phyloP scores from a whole-genome alignment of 495 filamentous ascomycete genomes.

The Parmelia sp. region DNA sequence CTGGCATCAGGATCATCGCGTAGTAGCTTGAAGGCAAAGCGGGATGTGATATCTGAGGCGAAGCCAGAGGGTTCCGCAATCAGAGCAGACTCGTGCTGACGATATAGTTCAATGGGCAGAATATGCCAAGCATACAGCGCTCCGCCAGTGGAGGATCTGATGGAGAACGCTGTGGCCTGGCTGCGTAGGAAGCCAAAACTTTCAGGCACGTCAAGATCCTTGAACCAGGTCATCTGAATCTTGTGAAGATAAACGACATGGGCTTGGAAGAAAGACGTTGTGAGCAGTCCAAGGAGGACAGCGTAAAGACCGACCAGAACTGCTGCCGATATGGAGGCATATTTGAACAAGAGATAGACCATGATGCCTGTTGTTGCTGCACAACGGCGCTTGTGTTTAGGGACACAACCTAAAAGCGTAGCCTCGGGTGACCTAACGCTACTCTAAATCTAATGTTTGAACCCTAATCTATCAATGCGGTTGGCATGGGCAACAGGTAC shows the following conservation, averaged over 20 bases:
- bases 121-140: conserved; percentile 67
- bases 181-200: conserved; percentile 47
- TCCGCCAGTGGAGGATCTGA: conserved; percentile 51
- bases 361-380: conserved; percentile 3
- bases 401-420: neutral
- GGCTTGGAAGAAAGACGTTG: conserved; percentile 39
- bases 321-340: conserved; percentile 31
- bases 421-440: too few species aligned
- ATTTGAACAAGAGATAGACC: conserved; percentile 28
- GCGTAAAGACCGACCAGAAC: conserved; percentile 34
- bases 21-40: conserved; percentile 53
- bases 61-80: conserved; percentile 45
- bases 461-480: neutral
- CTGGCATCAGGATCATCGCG: conserved; percentile 54
- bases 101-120: conserved; percentile 58
- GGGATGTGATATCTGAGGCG: conserved; percentile 48
- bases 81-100: conserved; percentile 48
- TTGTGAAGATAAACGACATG: conserved; percentile 45
- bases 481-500: too few species aligned
- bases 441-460: too few species aligned
- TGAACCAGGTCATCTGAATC: conserved; percentile 44
- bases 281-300: conserved; percentile 40
- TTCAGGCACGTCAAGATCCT: conserved; percentile 44
- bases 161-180: conserved; percentile 62
- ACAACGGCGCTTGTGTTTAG: neutral